phyloP scores from a whole-genome alignment of 1,284 basidiomycete species.

The Pterulicium gracile region DNA sequence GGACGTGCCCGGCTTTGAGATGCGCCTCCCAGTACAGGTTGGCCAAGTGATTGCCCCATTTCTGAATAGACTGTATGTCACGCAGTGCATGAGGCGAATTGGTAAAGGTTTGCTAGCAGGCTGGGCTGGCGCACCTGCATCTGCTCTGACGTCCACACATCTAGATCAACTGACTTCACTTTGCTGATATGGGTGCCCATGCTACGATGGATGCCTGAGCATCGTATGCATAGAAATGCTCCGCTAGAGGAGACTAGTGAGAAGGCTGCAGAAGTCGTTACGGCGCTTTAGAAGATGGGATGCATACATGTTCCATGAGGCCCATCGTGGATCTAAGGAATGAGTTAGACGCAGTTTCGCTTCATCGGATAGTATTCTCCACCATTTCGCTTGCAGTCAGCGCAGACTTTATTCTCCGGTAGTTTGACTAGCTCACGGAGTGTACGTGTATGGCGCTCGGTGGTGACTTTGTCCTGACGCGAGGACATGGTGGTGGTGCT shows the following conservation, averaged over 20 bases:
- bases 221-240: slow-evolving; percentile 91
- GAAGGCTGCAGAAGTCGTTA: neutral
- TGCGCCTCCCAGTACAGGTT: slow-evolving; percentile 98
- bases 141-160: slow-evolving; percentile 97
- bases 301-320: slow-evolving; percentile 88
- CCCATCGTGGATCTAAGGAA: slow-evolving; percentile 88
- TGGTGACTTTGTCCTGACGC: slow-evolving; percentile 71
- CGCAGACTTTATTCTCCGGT: slow-evolving; percentile 90
- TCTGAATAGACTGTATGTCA: slow-evolving; percentile 62
- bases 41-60: slow-evolving; percentile 90
- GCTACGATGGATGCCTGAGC: slow-evolving; percentile 95
- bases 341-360: slow-evolving; percentile 8
- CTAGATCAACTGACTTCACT: slow-evolving; percentile 96
- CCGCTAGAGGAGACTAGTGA: slow-evolving; percentile 39
- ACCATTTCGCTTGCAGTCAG: slow-evolving; percentile 93
- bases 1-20: slow-evolving; percentile 84
- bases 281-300: no score
- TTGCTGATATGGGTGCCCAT: slow-evolving; percentile 98
- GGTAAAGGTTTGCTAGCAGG: slow-evolving; percentile 7
- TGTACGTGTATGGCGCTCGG: slow-evolving; percentile 65
- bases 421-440: slow-evolving; percentile 79
- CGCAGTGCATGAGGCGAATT: neutral
- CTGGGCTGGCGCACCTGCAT: slow-evolving; percentile 61
- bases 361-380: slow-evolving; percentile 16
- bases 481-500: slow-evolving; percentile 35